Evolutionary conservation across 371 early-diverging fungal species (phyloP), one percentile per base, ranked within the genome.

Genomic region (Vairimorpha necatrix): DNA sequence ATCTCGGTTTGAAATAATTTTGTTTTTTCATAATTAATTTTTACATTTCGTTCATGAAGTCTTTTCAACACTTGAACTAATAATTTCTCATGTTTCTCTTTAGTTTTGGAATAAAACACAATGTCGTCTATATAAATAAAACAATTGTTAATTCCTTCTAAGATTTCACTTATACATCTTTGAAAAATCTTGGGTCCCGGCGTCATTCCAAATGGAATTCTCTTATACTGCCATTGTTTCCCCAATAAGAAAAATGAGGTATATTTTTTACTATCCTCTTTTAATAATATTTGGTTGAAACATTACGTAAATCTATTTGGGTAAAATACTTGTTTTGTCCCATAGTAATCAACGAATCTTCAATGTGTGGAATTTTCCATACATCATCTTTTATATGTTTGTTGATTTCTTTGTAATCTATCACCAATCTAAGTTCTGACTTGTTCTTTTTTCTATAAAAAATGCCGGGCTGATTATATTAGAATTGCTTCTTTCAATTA

Each of bases 51-150:
- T 11, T 80, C 67, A 3, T 74, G 20, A 1, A 87, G 79, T 14
- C 65, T 69, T 42, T 77, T 50, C 16, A 88, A 82, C 0, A 88
- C 75, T 42, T 18, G 0, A 28, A 70, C 33, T 0, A 87, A 33
- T 54, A 85, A 84, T 0, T 66, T 13, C 0, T 81, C 0, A 72
- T 87, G 87, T 24, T 84, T 78, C 20, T 84, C 83, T 20, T 36
- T 36, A 0, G 70, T 76, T 1, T 36, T n/a, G 9, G 83, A 82
- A 61, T 73, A 87, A n/a, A 87, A 66, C 0, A 87, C 62, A 22
- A 87, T 82, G 75, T 88, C 87, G 58, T 87, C 87, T 0, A 87
- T 68, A 63, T 87, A 87, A 0, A 87, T 74, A 24, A 65, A 36
- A n/a, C 32, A 20, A 53, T 63, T 36, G 6, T 34, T 18, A 22